Conservation (phyloP, 495 filamentous ascomycete species). For the Chaetomidium leptoderma region DNA sequence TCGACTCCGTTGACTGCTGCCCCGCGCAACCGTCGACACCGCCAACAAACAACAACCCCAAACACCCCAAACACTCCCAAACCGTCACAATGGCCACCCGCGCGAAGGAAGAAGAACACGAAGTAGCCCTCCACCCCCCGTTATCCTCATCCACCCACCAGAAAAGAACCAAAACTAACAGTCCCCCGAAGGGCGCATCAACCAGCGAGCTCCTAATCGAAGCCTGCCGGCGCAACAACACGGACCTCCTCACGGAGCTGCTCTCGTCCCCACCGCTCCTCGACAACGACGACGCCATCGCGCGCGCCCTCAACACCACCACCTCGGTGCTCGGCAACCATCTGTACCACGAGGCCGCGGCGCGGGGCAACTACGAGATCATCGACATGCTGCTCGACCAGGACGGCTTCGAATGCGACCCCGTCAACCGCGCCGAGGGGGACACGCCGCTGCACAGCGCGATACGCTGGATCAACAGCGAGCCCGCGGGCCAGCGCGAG, state of each 20-base stretch:
- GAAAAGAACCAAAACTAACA: neutral
- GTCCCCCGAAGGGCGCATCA: slow-evolving; percentile 68
- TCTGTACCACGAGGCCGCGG: slow-evolving; percentile 83
- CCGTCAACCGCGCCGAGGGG: slow-evolving; percentile 68
- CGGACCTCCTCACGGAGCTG: slow-evolving; percentile 64
- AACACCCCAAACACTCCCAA: neutral
- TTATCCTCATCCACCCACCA: neutral
- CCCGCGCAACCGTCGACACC: neutral
- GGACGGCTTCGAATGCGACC: slow-evolving; percentile 91
- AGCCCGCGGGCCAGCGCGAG: slow-evolving; percentile 53
- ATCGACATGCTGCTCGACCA: slow-evolving; percentile 93
- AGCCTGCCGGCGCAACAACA: slow-evolving; percentile 88
- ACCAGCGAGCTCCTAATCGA: slow-evolving; percentile 82
- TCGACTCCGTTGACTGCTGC: neutral
- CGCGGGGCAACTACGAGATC: slow-evolving; percentile 82
- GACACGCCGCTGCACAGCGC: slow-evolving; percentile 90
- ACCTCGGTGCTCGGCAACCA: slow-evolving; percentile 81
- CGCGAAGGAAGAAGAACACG: slow-evolving; percentile 40
- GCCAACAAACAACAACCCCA: slow-evolving; percentile 1
- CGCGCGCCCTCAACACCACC: slow-evolving; percentile 74
- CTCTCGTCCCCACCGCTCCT: slow-evolving; percentile 40
- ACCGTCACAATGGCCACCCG: slow-evolving; percentile 37
- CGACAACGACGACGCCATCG: slow-evolving; percentile 46
- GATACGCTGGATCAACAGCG: slow-evolving; percentile 74
- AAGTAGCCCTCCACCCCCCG: too few species aligned